Base-by-base conservation (phyloP, 108 stramenopile species). In the Stephanodiscus minutulus region DNA sequence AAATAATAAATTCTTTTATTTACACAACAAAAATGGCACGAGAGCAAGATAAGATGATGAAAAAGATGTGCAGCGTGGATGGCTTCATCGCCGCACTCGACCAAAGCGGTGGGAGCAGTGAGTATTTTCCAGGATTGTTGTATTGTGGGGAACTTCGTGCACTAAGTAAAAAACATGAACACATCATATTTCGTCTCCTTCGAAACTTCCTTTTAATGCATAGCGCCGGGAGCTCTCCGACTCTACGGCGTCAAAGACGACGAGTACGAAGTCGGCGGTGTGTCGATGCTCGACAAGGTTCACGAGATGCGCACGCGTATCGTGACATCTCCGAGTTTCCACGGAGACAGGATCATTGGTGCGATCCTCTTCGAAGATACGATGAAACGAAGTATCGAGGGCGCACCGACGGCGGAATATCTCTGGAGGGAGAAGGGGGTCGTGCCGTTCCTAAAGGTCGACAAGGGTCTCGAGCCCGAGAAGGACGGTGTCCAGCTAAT, bases 351-450 rank as follows among this genome's bases (percentile, higher is more conserved):
- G 15, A 35, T 52, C 33, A 59, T 91, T 7, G 89, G 88, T 8
- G 88, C 89, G 29, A 94, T 94, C 52, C 72, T 94, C 27, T 94
- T 94, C 68, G 90, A 94, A 57, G 83, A 94, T 50, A 94, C 93
- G n/a, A 85, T 91, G 83, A 78, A 91, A 33, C 87, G 93, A 10
- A 57, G 70, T 21, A 72, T 94, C 46, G 77, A 88, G 20, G 90
- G 86, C 36, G 48, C 72, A 21, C 82, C 84, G 0, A 85, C 85
- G 17, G 80, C 86, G 7, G 65, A 85, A 25, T 94, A 77, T 66
- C 73, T 94, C 46, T 94, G 93, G 93, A 71, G 86, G 57, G 61
- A 72, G 67, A 91, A 88, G 70, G 57, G 76, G 20, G 64, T 89
- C 37, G 78, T 91, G n/a, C 90, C 93, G 2, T 85, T 94, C 56